phyloP scores from a whole-genome alignment of 768 basidiomycete genomes.

The Tubosaeta sp. region DNA sequence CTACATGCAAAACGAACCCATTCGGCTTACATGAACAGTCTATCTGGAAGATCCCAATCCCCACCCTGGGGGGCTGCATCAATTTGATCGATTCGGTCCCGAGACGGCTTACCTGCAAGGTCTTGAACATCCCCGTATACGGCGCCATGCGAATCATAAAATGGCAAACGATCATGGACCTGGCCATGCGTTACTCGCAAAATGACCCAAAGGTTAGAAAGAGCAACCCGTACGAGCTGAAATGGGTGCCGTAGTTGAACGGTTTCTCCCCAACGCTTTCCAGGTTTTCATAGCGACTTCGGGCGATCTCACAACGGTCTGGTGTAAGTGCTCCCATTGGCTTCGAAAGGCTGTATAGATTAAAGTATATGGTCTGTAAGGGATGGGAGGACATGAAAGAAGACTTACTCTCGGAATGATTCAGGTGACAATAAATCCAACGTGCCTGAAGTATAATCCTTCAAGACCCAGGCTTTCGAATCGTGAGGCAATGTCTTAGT shows the following conservation, averaged over 20 bases:
- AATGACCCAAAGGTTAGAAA: background rate
- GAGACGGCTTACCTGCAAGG: constrained; percentile 49
- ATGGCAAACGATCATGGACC: constrained; percentile 94
- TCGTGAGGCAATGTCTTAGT: background rate
- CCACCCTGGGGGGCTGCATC: constrained; percentile 57
- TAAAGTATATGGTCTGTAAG: background rate
- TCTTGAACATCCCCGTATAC: constrained; percentile 94
- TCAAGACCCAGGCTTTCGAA: constrained; percentile 77
- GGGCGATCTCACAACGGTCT: constrained; percentile 70
- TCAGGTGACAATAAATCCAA: constrained; percentile 60
- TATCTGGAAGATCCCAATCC: constrained; percentile 90
- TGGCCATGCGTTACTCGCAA: constrained; percentile 8
- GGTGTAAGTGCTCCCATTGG: constrained; percentile 90
- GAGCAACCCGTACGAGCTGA: constrained; percentile 52
- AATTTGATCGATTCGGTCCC: background rate
- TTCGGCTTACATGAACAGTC: constrained; percentile 63
- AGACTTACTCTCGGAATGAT: constrained; percentile 69
- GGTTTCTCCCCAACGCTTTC: constrained; percentile 80
- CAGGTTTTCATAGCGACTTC: constrained; percentile 68
- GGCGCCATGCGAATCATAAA: constrained; percentile 87
- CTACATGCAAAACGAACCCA: background rate
- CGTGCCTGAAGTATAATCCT: constrained; percentile 72
- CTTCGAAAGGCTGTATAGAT: constrained; percentile 56
- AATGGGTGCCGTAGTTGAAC: constrained; percentile 93
- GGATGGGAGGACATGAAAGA: background rate